Conservation (phyloP, 768 basidiomycete species). For the Calocybe indica region DNA sequence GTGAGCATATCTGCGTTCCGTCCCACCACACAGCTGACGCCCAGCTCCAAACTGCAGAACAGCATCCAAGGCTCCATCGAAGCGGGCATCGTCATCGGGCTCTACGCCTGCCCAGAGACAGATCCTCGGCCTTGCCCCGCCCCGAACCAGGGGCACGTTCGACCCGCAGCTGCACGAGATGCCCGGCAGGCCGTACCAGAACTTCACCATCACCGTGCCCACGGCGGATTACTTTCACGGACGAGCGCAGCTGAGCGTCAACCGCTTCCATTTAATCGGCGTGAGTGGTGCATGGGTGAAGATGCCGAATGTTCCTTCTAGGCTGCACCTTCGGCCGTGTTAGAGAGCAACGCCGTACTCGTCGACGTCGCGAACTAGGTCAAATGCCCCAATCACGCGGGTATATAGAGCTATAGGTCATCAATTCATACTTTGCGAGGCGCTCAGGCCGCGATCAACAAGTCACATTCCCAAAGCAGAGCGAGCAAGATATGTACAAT, state of each 20-base stretch:
- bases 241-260: constrained; percentile 19
- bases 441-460: no score
- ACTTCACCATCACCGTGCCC: constrained; percentile 34
- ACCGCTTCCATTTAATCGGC: constrained; percentile 26
- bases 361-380: no score
- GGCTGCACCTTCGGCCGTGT: constrained; percentile 19
- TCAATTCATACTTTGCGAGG: no score
- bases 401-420: no score
- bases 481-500: no score
- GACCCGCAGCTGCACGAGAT: constrained; percentile 24
- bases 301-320: constrained; percentile 4
- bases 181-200: constrained; percentile 32
- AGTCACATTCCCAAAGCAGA: no score
- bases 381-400: no score
- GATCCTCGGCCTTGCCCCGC: constrained; percentile 13
- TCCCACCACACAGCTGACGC: background rate
- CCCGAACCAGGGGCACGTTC: constrained; percentile 25
- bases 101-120: constrained; percentile 28
- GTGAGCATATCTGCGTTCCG: constrained; percentile 17
- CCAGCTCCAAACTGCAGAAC: constrained; percentile 19
- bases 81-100: constrained; percentile 36
- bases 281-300: no score
- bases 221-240: constrained; percentile 13
- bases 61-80: constrained; percentile 33
- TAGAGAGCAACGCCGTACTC: no score